Conservation (phyloP, 2,329 filamentous ascomycete genomes). For the Monosporascus sp. region DNA sequence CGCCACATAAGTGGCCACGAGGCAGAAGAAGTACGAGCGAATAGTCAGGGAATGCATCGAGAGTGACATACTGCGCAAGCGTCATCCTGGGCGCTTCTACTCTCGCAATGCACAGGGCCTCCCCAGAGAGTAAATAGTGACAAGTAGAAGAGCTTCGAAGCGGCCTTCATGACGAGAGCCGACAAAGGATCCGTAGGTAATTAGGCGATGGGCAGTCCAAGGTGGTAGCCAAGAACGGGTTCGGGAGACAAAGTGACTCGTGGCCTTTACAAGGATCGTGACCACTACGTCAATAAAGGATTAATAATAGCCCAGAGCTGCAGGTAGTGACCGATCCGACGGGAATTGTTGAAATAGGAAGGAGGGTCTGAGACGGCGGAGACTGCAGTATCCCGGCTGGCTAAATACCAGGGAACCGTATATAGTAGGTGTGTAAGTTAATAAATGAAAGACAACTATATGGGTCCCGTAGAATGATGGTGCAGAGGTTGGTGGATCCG, state of each 20-base stretch:
- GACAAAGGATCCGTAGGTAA: conserved; percentile 2
- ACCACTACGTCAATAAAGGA: too few relatives aligned
- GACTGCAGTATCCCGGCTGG: too few relatives aligned
- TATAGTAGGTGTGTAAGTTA: too few relatives aligned
- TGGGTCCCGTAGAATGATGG: too few relatives aligned
- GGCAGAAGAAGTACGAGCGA: conserved; percentile 8
- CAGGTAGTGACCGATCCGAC: too few relatives aligned
- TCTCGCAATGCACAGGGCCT: conserved; percentile 40
- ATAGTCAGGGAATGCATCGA: conserved; percentile 12
- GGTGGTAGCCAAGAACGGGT: not conserved
- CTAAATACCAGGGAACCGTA: too few relatives aligned
- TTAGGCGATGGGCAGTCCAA: not conserved
- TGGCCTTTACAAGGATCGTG: not conserved
- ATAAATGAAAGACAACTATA: too few relatives aligned
- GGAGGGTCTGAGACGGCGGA: too few relatives aligned
- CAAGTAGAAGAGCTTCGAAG: conserved; percentile 50
- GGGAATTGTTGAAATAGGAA: too few relatives aligned
- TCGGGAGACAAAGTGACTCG: not conserved
- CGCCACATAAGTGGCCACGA: conserved; percentile 17
- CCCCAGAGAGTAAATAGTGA: conserved; percentile 52
- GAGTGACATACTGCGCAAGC: conserved; percentile 46
- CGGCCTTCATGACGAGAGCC: conserved; percentile 42
- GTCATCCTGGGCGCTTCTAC: conserved; percentile 36
- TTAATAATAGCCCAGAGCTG: too few relatives aligned
- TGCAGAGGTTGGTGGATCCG: too few relatives aligned